These are phyloP conservation scores for Umbelopsis vinacea DNA, from an alignment of 192 early-diverging fungal genomes.

Conservation along the genomic window DNA sequence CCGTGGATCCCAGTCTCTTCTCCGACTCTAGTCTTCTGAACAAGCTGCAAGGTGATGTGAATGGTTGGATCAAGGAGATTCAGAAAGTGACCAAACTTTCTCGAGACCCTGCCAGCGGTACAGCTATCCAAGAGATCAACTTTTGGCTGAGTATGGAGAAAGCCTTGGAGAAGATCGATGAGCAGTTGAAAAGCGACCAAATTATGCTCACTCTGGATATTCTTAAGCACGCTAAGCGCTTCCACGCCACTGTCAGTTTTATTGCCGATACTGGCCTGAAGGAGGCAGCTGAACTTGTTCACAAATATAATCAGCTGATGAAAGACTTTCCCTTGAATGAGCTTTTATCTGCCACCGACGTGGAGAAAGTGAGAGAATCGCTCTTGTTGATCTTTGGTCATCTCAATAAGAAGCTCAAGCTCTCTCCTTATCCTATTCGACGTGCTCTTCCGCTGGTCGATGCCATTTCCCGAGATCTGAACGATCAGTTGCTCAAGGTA, in stretches of 20 bases:
- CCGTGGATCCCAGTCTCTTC: conserved; percentile 68
- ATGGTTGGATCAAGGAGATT: conserved; percentile 99
- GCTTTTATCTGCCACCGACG: conserved; percentile 92
- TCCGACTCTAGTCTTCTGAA: conserved; percentile 90
- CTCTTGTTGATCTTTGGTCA: conserved; percentile 89
- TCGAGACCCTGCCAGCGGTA: conserved; percentile 89
- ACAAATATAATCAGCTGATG: conserved; percentile 97
- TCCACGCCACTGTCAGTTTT: conserved; percentile 97
- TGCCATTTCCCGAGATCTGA: conserved; percentile 93
- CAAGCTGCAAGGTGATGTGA: conserved; percentile 93
- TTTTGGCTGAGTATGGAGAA: conserved; percentile 99
- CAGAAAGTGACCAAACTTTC: conserved; percentile 97
- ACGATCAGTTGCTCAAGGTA: conserved; percentile 89
- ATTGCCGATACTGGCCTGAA: conserved; percentile 97
- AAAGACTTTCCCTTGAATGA: conserved; percentile 99
- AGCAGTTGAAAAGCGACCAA: conserved; percentile 92
- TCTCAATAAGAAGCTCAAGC: conserved; percentile 96
- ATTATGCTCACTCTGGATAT: conserved; percentile 91
- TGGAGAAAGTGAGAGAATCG: conserved; percentile 78
- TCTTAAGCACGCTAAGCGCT: conserved; percentile 95
- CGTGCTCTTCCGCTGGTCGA: conserved; percentile 93
- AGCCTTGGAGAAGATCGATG: conserved; percentile 90
- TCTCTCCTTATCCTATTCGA: conserved; percentile 89
- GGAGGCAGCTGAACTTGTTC: conserved; percentile 87
- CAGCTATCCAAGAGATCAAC: conserved; percentile 97